Evolutionary conservation across 1,284 basidiomycete species (phyloP), one percentile per base, ranked within the genome.

Genomic region (Microbotryum lychnidis-dioicae): DNA sequence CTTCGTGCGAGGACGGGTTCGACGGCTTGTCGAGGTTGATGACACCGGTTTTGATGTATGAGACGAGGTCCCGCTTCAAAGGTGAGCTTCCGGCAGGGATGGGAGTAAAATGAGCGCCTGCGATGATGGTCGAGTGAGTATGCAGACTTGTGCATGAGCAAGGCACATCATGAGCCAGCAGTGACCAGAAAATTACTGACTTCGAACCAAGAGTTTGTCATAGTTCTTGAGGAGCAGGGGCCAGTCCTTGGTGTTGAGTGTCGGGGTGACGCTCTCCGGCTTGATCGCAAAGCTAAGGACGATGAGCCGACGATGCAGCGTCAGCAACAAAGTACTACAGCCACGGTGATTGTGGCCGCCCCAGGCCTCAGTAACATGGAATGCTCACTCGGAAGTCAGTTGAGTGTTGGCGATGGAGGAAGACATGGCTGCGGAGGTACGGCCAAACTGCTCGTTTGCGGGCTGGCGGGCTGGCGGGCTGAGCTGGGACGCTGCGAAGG

Each of bases 1-100:
- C 96, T 81, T 99, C 96, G 79, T 99, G 96, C n/a, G 94, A 97
- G 6, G 96, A 98, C 9, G 96, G 96, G 79, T 98, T 99, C 54
- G 94, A 97, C 29, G 96, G 96, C 77, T 99, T 99, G 83, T 99
- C 96, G 70, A 98, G 82, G 80, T 98, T 97, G 77, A 99, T 98
- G 62, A 97, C 91, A 71, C 96, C 96, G 66, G 92, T 91, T 79
- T 92, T 92, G 77, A 98, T 84, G 77, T 98, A 97, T 62, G 84
- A 81, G 29, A 81, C 79, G 60, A 97, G 87, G 74, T 97, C 93
- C 61, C 94, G 86, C 79, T 96, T 97, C 72, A 97, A 80, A 42
- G 93, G 94, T 71, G 56, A 65, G 42, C 58, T 60, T 25, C 69
- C 71, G 53, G 77, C 76, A 31, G 94, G 91, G 73, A 99, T 97